phyloP scores from a whole-genome alignment of 768 basidiomycete species.

The Mycena amicta region DNA sequence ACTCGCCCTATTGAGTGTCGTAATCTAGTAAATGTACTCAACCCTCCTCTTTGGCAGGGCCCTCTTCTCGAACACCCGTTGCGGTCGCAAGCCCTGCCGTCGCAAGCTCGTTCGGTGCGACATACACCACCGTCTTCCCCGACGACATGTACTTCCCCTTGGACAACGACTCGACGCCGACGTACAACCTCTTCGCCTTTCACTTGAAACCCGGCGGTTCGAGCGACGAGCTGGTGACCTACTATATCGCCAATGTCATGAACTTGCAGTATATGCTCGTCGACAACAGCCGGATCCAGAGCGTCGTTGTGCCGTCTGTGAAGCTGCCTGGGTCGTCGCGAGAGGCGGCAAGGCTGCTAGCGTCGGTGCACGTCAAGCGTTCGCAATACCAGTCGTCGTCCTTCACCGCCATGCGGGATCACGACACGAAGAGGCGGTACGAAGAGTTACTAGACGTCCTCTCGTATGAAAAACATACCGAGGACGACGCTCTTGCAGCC shows the following conservation, averaged over 20 bases:
- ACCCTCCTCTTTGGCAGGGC: conserved; percentile 51
- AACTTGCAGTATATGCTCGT: conserved; percentile 72
- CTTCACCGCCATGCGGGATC: conserved; percentile 29
- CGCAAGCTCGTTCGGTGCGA: conserved; percentile 33
- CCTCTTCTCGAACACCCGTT: not conserved
- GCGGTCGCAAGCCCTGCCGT: not conserved
- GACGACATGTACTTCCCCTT: not conserved
- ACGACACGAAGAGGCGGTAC: conserved; percentile 28
- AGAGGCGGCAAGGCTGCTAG: conserved; percentile 63
- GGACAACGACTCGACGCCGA: not conserved
- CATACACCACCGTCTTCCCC: conserved; percentile 18
- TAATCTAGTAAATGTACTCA: conserved; percentile 73
- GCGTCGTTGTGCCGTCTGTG: conserved; percentile 55
- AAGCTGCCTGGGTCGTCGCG: conserved; percentile 48
- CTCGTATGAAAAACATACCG: conserved; percentile 33
- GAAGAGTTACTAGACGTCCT: conserved; percentile 28
- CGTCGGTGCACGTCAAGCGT: conserved; percentile 54
- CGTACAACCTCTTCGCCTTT: not conserved
- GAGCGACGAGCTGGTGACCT: conserved; percentile 32
- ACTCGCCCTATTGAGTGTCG: conserved; percentile 62
- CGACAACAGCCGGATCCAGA: conserved; percentile 45
- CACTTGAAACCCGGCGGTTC: conserved; percentile 1
- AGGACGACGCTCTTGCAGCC: conserved; percentile 79
- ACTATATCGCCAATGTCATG: conserved; percentile 67
- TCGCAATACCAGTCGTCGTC: conserved; percentile 22